Percentiles rank a stretch among this genome's conserved stretches.
These are phyloP conservation scores for Yarrowia phangngaensis DNA, from an alignment of 805 yeast species.

Conservation along the genomic window DNA sequence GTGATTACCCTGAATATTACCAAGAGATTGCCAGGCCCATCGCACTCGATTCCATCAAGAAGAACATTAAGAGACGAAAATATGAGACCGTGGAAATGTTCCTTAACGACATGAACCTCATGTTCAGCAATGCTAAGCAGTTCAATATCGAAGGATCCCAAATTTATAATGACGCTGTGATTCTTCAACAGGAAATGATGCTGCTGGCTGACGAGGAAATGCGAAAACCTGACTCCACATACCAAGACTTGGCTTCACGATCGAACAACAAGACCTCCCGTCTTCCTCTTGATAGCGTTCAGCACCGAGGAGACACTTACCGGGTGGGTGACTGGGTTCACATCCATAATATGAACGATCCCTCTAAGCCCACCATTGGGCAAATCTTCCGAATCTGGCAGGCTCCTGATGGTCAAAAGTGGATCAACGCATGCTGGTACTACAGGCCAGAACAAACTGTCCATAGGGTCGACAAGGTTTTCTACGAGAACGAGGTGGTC, in stretches of 20 bases:
- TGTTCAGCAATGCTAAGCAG: conserved; percentile 69
- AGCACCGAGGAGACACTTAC: conserved; percentile 66
- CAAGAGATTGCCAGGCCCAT: conserved; percentile 44
- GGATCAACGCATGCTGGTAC: conserved; percentile 96
- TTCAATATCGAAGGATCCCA: conserved; percentile 58
- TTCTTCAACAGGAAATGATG: conserved; percentile 59
- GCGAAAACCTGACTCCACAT: conserved; percentile 76
- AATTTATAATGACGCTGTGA: conserved; percentile 57
- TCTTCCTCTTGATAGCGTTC: conserved; percentile 74
- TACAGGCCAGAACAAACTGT: conserved; percentile 97
- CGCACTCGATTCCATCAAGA: conserved; percentile 52
- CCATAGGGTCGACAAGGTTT: conserved; percentile 82
- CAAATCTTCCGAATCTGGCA: conserved; percentile 94
- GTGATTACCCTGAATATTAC: conserved; percentile 50
- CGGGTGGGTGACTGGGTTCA: conserved; percentile 95
- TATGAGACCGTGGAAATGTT: conserved; percentile 73
- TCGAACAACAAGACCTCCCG: conserved; percentile 61
- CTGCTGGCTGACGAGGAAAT: conserved; percentile 61
- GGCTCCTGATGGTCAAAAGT: conserved; percentile 68
- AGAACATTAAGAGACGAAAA: conserved; percentile 79
- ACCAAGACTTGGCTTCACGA: conserved; percentile 43
- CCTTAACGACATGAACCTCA: conserved; percentile 67
- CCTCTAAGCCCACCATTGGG: conserved; percentile 84
- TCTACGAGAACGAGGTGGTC: conserved; percentile 91
- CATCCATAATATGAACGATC: conserved; percentile 80